Evolutionary conservation across 2,329 filamentous ascomycete species (phyloP).

Genomic region (Chrysosporium keratinophilum): DNA sequence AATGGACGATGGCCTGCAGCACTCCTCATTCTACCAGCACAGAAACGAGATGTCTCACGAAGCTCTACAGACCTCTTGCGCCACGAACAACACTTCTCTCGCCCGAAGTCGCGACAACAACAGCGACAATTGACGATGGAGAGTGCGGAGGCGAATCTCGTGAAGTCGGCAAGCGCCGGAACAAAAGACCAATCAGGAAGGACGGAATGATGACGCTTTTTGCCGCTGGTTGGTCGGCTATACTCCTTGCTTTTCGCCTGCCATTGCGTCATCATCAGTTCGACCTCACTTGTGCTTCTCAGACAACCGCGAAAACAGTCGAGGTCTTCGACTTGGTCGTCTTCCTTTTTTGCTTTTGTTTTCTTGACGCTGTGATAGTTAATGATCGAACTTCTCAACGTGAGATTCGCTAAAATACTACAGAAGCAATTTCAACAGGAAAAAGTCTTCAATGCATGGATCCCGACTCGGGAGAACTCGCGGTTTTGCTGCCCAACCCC

Average conservation of each 20-base stretch:
- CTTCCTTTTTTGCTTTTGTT: not conserved
- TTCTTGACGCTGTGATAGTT: not conserved
- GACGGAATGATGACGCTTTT: conserved; percentile 1
- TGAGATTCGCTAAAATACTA: not conserved
- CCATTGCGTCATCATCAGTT: not conserved
- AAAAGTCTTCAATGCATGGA: not conserved
- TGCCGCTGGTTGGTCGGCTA: not conserved
- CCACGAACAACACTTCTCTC: not conserved
- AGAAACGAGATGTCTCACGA: no score
- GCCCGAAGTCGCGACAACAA: not conserved
- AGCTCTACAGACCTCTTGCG: not conserved
- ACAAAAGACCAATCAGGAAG: not conserved
- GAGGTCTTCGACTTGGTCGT: no score
- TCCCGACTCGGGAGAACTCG: not conserved
- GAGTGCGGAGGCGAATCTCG: not conserved
- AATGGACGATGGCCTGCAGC: no score
- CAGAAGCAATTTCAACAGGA: no score
- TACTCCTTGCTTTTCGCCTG: not conserved
- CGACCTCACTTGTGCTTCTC: not conserved
- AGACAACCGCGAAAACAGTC: no score
- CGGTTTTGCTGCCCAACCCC: not conserved
- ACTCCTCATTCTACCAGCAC: no score
- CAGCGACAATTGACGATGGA: not conserved
- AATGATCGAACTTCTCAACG: no score
- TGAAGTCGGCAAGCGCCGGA: not conserved